These are phyloP conservation scores for Tolypocladium tundrense DNA, from an alignment of 2,329 filamentous ascomycete species.

Conservation along the genomic window DNA sequence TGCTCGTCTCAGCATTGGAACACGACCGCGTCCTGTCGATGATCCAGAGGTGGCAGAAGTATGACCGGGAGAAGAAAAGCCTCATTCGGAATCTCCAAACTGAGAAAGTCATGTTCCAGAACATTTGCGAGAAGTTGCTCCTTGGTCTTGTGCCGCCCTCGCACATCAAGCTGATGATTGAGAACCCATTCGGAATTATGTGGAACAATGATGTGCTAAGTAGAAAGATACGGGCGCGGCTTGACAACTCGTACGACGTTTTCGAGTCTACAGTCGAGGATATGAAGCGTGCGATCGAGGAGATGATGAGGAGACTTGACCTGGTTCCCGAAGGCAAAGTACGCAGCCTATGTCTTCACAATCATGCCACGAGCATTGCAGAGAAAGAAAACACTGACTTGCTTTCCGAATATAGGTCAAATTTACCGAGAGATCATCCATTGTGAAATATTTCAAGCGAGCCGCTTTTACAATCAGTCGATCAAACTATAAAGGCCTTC, in stretches of 20 bases:
- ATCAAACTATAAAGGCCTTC: not conserved
- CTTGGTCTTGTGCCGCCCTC: conserved; percentile 10
- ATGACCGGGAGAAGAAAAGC: conserved; percentile 11
- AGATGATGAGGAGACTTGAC: conserved; percentile 6
- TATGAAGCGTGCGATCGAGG: conserved; percentile 11
- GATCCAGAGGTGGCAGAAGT: conserved; percentile 7
- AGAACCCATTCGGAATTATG: conserved; percentile 13
- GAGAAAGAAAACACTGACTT: too few relatives aligned
- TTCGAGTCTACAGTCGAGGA: conserved; percentile 15
- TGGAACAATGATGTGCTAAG: conserved; percentile 13
- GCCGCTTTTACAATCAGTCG: not conserved
- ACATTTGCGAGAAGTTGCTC: conserved; percentile 20
- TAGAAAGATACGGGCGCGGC: conserved; percentile 9
- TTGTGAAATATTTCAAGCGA: not conserved
- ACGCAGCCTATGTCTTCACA: not conserved
- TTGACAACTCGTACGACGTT: conserved; percentile 10
- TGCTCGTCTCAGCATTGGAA: conserved; percentile 9
- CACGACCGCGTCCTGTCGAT: conserved; percentile 10
- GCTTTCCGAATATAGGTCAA: not conserved
- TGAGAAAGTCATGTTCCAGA: conserved; percentile 15
- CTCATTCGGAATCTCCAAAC: conserved; percentile 13
- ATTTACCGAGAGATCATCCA: not conserved
- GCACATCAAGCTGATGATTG: conserved; percentile 18
- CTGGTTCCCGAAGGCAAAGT: not conserved
- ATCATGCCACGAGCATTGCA: not conserved